A percentile compares a stretch with the other conserved stretches of the same genome.
Conservation (phyloP, 164 flowering plant species). For the Hamamelis virginiana region DNA sequence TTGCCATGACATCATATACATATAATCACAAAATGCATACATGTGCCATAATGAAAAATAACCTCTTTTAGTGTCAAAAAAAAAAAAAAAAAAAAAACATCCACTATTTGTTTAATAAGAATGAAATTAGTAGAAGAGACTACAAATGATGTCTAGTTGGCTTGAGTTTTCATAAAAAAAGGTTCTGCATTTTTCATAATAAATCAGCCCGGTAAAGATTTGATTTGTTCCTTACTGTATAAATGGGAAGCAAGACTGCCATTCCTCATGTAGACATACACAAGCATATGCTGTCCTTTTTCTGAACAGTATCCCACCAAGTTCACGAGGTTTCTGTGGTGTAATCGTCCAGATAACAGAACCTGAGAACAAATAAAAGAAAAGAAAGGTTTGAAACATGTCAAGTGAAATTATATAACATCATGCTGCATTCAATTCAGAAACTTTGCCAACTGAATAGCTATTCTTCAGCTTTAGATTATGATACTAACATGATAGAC, state of each 20-base stretch:
- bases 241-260: conserved; percentile 96
- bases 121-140: too few relatives aligned
- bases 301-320: conserved; percentile 98
- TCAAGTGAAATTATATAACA: conserved; percentile 7
- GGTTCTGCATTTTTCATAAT: not conserved
- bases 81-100: too few relatives aligned
- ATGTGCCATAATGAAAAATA: too few relatives aligned
- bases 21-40: too few relatives aligned
- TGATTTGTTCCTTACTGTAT: conserved; percentile 59
- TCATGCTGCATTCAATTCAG: too few relatives aligned
- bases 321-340: conserved; percentile 96
- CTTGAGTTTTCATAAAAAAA: not conserved
- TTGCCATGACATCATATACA: too few relatives aligned
- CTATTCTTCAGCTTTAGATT: too few relatives aligned
- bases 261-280: conserved; percentile 90
- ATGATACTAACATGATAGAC: too few relatives aligned
- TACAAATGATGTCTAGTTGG: not conserved
- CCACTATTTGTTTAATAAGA: too few relatives aligned
- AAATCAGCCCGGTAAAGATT: conserved; percentile 11
- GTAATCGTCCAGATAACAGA: conserved; percentile 80
- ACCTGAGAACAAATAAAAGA: conserved; percentile 50
- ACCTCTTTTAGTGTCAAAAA: too few relatives aligned
- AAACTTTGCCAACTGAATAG: too few relatives aligned
- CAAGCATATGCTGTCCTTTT: conserved; percentile 85
- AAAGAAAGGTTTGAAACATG: not conserved